Base-by-base conservation (phyloP, 2,329 filamentous ascomycete genomes). In the Hypocrella siamensis region DNA sequence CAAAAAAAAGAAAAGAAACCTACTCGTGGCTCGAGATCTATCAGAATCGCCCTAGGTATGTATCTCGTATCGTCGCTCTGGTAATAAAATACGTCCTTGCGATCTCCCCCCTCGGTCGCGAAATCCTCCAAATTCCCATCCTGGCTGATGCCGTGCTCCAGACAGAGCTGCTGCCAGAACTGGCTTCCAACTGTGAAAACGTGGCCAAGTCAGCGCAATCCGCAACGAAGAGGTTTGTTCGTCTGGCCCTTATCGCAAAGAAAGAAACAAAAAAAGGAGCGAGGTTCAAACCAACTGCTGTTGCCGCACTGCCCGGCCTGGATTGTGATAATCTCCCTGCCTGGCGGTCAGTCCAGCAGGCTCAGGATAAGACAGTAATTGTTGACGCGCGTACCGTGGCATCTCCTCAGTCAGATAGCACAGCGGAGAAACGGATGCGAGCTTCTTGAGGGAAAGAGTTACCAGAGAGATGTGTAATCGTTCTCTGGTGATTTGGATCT, bases 221-320 rank as follows among this genome's bases (percentile, higher is more conserved):
- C 17, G 5, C 26, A 11, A 19, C 17, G 26, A 22, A 22, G 7
- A 22, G 25, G 11, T 17, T 17, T 28, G 27, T 14, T 11, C n/a
- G 9, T 14, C n/a, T 26, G 3, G 11, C n/a, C 4, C 15, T 26
- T 14, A 26, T 24, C 21, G 21, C 21, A 12, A 24, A 12, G 21
- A 8, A n/a, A n/a, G n/a, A n/a, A n/a, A n/a, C n/a, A n/a, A 12
- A 12, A 22, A 22, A 12, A 7, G 21, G 21, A 22, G 18, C 19
- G 18, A 26, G 19, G 19, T 12, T 17, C 7, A 21, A 27, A 80
- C 82, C 67, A 54, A 93, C 86, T 88, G 74, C 86, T 94, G 64
- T 96, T 96, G 71, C 88, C 90, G 70, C 90, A 96, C 61, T 96
- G 90, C 70, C 90, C 90, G 42, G 92, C 88, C 63, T 98, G 90